Base-by-base conservation (phyloP, 1,284 basidiomycete genomes). In the Somion occarium region DNA sequence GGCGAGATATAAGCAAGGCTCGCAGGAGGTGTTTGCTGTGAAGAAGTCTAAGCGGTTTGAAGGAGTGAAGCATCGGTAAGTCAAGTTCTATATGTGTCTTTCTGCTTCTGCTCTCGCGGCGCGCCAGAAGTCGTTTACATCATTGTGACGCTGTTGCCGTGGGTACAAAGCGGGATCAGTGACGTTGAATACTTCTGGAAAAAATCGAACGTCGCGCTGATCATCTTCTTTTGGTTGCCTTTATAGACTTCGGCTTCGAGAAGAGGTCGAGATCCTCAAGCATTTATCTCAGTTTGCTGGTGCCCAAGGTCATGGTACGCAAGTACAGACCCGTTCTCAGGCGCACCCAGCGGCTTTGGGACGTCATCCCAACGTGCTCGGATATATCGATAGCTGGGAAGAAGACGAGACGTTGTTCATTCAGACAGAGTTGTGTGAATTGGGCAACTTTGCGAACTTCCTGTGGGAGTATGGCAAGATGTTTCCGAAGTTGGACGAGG, bases 381-480 rank as follows among this genome's bases (percentile, higher is more conserved):
- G 79, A n/a, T 95, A 97, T 60, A 78, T 93, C 53, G 93, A 97
- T 70, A 94, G 93, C 52, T 99, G 97, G 97, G 96, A 99, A 69
- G 91, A 99, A 71, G 82, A 91, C 54, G 87, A 93, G 49, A 81
- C 84, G 53, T 74, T 99, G 26, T 98, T 82, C 70, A 95, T 99
- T 60, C 92, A 89, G 65, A 98, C 95, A 2, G 97, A 99, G 69
- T 79, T 98, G 30, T 99, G 97, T 69, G 88, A 91, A 58, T 80
- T 91, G 54, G 97, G 97, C 52, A 96, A 93, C 65, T 82, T 99
- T 57, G 85, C 86, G 1, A 86, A 84, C 63, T 98, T 99, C 77
- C 74, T 99, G 59, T 90, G 91, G 75, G 90, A 95, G 69, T 98
- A 92, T 66, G 95, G 97, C 3, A 80, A 85, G 43, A 78, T 78